These are phyloP conservation scores for Boletus nobilissimus DNA, from an alignment of 1,284 basidiomycete species.

Conservation along the genomic window DNA sequence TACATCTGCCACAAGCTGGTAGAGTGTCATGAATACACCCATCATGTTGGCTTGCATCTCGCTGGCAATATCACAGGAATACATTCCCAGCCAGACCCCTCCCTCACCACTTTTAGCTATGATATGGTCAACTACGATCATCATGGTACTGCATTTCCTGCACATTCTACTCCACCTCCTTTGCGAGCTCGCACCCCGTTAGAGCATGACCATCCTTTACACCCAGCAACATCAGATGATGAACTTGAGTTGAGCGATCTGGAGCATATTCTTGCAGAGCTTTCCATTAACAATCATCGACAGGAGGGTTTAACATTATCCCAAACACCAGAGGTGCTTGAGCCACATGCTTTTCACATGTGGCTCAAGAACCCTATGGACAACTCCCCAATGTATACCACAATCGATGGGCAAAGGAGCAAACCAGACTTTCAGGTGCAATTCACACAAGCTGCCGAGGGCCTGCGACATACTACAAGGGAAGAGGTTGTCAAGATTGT, in stretches of 20 bases:
- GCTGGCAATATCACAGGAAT: background rate
- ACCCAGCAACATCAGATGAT: conserved; percentile 4
- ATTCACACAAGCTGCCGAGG: conserved; percentile 16
- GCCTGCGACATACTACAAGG: conserved; percentile 32
- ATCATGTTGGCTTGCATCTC: conserved; percentile 31
- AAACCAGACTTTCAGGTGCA: background rate
- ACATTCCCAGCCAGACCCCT: background rate
- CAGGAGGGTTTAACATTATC: background rate
- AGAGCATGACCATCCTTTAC: background rate
- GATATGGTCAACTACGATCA: conserved; percentile 2
- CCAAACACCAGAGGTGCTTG: background rate
- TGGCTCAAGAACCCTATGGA: conserved; percentile 28
- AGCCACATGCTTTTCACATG: conserved; percentile 29
- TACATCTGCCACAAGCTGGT: conserved; percentile 28
- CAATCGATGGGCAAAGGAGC: conserved; percentile 31
- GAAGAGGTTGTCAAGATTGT: conserved; percentile 34
- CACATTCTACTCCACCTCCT: background rate
- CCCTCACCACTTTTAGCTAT: conserved; percentile 9
- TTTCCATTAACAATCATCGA: background rate
- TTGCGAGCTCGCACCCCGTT: background rate
- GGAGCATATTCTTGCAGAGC: background rate
- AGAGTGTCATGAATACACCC: conserved; percentile 23
- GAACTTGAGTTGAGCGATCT: background rate
- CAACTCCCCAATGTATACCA: conserved; percentile 30
- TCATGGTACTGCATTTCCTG: conserved; percentile 2